These are phyloP conservation scores for Parathielavia hyrcaniae DNA, from an alignment of 495 filamentous ascomycete genomes.

Conservation along the genomic window DNA sequence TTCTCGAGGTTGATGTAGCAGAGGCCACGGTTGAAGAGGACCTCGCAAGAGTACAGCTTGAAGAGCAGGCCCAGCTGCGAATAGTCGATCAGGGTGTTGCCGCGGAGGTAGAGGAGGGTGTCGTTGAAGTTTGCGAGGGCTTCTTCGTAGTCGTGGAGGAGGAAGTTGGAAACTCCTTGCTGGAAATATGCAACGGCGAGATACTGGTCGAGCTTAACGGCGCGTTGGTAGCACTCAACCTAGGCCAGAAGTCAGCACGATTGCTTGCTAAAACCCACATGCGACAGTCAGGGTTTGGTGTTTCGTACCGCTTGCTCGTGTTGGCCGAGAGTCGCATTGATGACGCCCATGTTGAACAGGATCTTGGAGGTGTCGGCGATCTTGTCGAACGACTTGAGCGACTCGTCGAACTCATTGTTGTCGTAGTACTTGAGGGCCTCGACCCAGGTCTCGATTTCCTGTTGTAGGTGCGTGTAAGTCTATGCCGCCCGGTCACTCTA, in stretches of 20 bases:
- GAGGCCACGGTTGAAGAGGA: conserved; percentile 93
- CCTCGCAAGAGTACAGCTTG: conserved; percentile 95
- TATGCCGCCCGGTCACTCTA: background rate
- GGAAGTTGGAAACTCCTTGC: conserved; percentile 96
- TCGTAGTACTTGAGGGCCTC: conserved; percentile 87
- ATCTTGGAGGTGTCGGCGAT: conserved; percentile 98
- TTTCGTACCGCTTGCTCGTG: conserved; percentile 83
- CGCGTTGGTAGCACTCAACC: conserved; percentile 92
- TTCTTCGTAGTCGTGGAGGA: conserved; percentile 95
- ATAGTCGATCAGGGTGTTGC: conserved; percentile 97
- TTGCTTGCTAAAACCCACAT: background rate
- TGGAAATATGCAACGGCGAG: conserved; percentile 98
- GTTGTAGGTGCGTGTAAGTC: conserved; percentile 23
- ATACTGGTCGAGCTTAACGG: conserved; percentile 83
- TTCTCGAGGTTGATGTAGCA: conserved; percentile 97
- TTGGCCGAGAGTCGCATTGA: conserved; percentile 94
- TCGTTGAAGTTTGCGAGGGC: conserved; percentile 99
- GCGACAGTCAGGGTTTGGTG: background rate
- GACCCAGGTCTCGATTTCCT: conserved; percentile 99
- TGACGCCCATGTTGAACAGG: conserved; percentile 96
- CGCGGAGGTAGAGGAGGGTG: conserved; percentile 86
- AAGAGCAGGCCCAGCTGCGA: conserved; percentile 94
- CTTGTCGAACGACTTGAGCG: conserved; percentile 70
- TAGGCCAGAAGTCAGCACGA: conserved; percentile 31
- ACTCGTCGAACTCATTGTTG: conserved; percentile 88